Conservation (phyloP, 441 rosid species). For the Syzygium malaccense region DNA sequence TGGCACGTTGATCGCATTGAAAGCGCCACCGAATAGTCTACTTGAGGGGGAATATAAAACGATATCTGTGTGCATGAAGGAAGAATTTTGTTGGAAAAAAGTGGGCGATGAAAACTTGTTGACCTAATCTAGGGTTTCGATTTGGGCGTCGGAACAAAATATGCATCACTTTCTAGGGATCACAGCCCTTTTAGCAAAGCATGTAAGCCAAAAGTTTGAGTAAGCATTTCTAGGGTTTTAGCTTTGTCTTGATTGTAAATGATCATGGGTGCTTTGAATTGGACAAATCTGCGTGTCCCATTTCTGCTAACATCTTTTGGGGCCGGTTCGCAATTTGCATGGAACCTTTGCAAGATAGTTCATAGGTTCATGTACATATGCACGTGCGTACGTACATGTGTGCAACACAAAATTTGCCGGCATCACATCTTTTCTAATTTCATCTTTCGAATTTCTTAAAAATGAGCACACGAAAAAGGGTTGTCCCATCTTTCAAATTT, state of each 20-base stretch:
- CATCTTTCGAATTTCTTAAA: not conserved
- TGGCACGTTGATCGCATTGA: not conserved
- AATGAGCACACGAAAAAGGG: not conserved
- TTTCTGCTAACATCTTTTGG: not conserved
- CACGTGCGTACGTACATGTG: not conserved
- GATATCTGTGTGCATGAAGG: not conserved
- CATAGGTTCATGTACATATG: not conserved
- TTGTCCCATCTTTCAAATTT: not conserved
- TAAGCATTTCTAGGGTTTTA: not conserved
- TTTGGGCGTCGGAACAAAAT: not conserved
- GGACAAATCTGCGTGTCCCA: not conserved
- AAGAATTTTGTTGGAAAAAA: not conserved
- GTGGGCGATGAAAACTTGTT: not conserved
- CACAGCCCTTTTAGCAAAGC: not conserved
- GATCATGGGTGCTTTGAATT: not conserved
- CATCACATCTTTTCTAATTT: not conserved
- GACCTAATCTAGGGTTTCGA: not conserved
- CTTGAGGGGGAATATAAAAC: not conserved
- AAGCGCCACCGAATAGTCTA: not conserved
- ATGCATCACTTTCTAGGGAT: not conserved
- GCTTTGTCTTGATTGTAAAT: not conserved
- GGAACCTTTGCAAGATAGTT: not conserved
- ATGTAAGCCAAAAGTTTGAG: not conserved
- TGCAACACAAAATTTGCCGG: not conserved
- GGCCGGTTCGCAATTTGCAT: not conserved